Base-by-base conservation (phyloP, 495 filamentous ascomycete species). In the Antarctomyces pellizariae region DNA sequence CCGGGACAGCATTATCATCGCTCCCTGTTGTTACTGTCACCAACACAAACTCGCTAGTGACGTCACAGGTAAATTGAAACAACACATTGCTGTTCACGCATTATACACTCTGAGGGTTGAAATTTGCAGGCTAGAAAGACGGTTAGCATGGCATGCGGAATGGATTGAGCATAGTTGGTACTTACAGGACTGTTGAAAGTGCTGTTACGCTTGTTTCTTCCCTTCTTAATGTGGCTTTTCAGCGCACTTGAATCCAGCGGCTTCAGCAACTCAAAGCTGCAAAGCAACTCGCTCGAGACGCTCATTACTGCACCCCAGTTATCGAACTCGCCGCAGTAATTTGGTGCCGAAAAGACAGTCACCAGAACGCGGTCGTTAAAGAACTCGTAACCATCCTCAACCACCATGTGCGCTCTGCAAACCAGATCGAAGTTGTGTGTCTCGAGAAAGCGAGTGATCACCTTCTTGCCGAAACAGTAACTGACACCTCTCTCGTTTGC, bases 231-330 rank as follows among this genome's bases (percentile, higher is more conserved):
- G 46, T 95, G 89, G 39, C 72, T 92, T 61, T 99, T 99, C 37
- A 99, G 53, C 18, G 82, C 84, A 30, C 75, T 78, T n/a, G 82
- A 92, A 47, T 99, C 86, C 37, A 99, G 55, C 8, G 86, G 86
- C 43, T 99, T 99, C 35, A 99, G 57, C 11, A 95, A 53, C 50
- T 99, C 86, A 48, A 99, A 99, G 47, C 80, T 91, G 51, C 86
- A 99, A 4, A 99, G 63, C 22, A 99, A 55, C 47, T 93, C 84
- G 7, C 64, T 64, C 1, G 79, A 90, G 8, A 99, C 86, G 6
- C 83, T 90, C 86, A 99, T 99, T 32, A 95, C 80, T 23, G 86
- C 86, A 9, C 86, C 86, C 79, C 86, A 95, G 30, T 99, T 99
- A 45, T 99, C 86, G 41, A 99, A 99, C 50, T 99, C 86, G 35